phyloP scores from a whole-genome alignment of 2,329 filamentous ascomycete species.

The Clathrospora elynae region DNA sequence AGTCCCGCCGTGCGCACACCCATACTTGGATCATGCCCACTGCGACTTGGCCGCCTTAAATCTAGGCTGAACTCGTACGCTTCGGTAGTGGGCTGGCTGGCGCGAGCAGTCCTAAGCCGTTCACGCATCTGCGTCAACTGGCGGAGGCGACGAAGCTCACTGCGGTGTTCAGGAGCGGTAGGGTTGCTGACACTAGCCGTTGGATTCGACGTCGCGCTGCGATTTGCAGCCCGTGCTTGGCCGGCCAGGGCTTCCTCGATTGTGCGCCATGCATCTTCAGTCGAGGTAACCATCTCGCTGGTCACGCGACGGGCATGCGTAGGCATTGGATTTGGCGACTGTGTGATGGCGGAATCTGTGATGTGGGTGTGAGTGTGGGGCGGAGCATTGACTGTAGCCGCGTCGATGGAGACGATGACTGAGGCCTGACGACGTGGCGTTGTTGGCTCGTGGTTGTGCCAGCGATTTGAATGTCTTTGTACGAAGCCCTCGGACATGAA shows the following conservation, averaged over 20 bases:
- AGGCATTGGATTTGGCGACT: conserved; percentile 38
- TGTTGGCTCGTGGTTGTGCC: conserved; percentile 27
- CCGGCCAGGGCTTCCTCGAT: conserved; percentile 55
- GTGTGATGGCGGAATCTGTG: conserved; percentile 37
- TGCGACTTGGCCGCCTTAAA: conserved; percentile 32
- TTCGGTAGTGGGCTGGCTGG: conserved; percentile 30
- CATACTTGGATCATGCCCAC: conserved; percentile 36
- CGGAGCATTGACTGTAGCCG: conserved; percentile 31
- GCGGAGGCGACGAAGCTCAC: conserved; percentile 42
- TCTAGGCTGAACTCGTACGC: conserved; percentile 34
- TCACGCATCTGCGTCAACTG: conserved; percentile 47
- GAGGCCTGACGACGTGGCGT: conserved; percentile 49
- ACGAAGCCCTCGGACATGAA: conserved; percentile 28
- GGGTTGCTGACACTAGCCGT: conserved; percentile 23
- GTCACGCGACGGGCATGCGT: conserved; percentile 41
- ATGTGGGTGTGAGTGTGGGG: conserved; percentile 30
- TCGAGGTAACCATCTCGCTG: conserved; percentile 39
- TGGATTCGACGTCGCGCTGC: conserved; percentile 16
- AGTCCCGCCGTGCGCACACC: conserved; percentile 55
- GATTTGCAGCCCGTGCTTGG: conserved; percentile 32
- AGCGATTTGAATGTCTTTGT: conserved; percentile 25
- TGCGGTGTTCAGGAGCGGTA: conserved; percentile 39
- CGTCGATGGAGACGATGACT: conserved; percentile 46
- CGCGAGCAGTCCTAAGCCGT: conserved; percentile 43
- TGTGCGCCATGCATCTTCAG: conserved; percentile 54